Evolutionary conservation across 176 grass and related monocot genomes (phyloP).

Genomic region (Carex scoparia): DNA sequence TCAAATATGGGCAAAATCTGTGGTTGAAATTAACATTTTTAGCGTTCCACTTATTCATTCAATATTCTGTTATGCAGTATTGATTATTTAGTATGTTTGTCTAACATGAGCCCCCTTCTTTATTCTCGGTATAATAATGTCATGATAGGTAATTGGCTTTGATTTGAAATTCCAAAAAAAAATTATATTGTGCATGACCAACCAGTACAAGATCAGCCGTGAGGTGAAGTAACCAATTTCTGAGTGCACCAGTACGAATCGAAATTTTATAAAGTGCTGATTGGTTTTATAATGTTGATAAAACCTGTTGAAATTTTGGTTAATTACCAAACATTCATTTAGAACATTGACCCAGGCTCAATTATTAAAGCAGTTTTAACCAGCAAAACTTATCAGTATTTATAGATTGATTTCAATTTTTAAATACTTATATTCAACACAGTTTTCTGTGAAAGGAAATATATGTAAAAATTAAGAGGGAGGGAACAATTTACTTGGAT

Average conservation of each 20-base stretch:
- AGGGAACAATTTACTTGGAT: slow-evolving; percentile 17
- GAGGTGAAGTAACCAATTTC: not conserved
- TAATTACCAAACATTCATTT: not conserved
- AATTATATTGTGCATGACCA: not conserved
- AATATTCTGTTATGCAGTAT: not conserved
- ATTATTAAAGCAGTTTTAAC: not conserved
- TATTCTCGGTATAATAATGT: not conserved
- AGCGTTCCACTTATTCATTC: not conserved
- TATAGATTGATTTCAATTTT: not conserved
- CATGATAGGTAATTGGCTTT: not conserved
- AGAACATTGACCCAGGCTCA: not conserved
- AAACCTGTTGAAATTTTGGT: not conserved
- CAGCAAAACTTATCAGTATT: not conserved
- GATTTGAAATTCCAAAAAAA: not conserved
- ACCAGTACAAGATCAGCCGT: not conserved
- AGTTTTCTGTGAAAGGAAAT: not conserved
- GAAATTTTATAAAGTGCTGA: not conserved
- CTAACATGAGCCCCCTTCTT: not conserved
- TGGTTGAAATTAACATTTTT: not conserved
- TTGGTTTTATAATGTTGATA: not conserved
- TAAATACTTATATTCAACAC: not conserved
- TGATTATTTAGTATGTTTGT: not conserved
- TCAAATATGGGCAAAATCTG: not conserved
- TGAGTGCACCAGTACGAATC: not conserved
- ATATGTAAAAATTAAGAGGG: no score